These are phyloP conservation scores for Wickerhamomyces queroliae DNA, from an alignment of 805 yeast genomes.

Conservation along the genomic window DNA sequence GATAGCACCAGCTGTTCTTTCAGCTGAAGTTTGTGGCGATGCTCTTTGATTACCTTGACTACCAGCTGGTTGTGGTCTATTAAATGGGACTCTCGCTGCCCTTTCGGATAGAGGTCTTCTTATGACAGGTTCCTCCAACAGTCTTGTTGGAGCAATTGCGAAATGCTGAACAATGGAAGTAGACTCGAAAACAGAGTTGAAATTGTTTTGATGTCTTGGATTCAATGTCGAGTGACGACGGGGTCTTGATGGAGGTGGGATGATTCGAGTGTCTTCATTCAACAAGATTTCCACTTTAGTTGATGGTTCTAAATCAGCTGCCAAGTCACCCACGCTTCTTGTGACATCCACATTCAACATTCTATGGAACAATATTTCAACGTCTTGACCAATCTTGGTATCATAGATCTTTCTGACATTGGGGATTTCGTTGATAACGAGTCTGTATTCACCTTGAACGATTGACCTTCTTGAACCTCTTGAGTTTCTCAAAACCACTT, in stretches of 20 bases:
- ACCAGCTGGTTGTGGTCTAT: too few species aligned
- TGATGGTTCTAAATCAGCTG: neutral
- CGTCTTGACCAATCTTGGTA: too few species aligned
- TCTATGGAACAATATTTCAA: constrained; percentile 10
- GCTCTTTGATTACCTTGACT: too few species aligned
- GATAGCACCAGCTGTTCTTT: too few species aligned
- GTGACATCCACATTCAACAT: constrained; percentile 6
- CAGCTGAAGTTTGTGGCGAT: too few species aligned
- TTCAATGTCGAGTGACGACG: too few species aligned
- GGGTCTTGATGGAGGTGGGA: neutral
- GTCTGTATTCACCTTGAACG: too few species aligned
- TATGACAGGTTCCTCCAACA: neutral
- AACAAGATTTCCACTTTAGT: neutral
- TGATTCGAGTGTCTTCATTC: neutral
- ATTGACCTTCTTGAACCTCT: too few species aligned
- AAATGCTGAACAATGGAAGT: neutral
- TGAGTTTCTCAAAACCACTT: neutral
- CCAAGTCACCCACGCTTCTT: constrained; percentile 3
- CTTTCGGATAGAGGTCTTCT: neutral
- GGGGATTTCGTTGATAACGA: too few species aligned
- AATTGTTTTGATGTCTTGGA: neutral
- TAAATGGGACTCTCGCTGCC: too few species aligned
- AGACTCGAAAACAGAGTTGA: neutral
- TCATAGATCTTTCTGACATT: too few species aligned
- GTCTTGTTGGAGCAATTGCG: neutral